A percentile compares a stretch with the other conserved stretches of the same genome.
These are phyloP conservation scores for Botrytis aclada DNA, from an alignment of 2,329 filamentous ascomycete species.

Conservation along the genomic window DNA sequence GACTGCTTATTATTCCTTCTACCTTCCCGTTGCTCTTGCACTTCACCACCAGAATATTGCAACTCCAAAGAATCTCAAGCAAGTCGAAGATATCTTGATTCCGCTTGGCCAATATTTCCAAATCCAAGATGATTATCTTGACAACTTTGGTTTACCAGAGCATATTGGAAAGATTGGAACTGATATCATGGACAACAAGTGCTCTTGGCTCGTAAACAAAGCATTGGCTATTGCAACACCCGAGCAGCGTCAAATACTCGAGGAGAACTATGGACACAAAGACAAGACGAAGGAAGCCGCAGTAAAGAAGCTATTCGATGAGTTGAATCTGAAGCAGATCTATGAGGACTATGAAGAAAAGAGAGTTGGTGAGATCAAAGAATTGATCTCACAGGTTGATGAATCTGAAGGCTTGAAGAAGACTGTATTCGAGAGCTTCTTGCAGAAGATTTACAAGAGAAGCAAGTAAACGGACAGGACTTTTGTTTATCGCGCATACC, in stretches of 20 bases:
- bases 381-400: conserved; percentile 75
- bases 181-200: conserved; percentile 99
- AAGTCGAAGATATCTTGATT: conserved; percentile 87
- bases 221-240: conserved; percentile 76
- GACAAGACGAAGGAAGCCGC: conserved; percentile 76
- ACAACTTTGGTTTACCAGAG: conserved; percentile 91
- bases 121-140: conserved; percentile 97
- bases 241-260: conserved; percentile 83
- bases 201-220: conserved; percentile 97
- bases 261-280: conserved; percentile 93
- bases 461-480: conserved; percentile 66
- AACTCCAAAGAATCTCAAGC: conserved; percentile 83
- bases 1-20: conserved; percentile 99
- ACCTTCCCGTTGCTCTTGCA: conserved; percentile 90
- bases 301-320: conserved; percentile 85
- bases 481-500: background rate
- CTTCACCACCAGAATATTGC: conserved; percentile 82
- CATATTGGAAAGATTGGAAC: conserved; percentile 98
- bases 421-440: conserved; percentile 82
- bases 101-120: conserved; percentile 99
- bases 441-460: conserved; percentile 97
- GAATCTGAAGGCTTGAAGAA: conserved; percentile 88
- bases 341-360: conserved; percentile 91
- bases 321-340: conserved; percentile 76
- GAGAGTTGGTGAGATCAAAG: conserved; percentile 71